Evolutionary conservation across 176 grass and related monocot species (phyloP).

Genomic region (Aegilops bicornis): DNA sequence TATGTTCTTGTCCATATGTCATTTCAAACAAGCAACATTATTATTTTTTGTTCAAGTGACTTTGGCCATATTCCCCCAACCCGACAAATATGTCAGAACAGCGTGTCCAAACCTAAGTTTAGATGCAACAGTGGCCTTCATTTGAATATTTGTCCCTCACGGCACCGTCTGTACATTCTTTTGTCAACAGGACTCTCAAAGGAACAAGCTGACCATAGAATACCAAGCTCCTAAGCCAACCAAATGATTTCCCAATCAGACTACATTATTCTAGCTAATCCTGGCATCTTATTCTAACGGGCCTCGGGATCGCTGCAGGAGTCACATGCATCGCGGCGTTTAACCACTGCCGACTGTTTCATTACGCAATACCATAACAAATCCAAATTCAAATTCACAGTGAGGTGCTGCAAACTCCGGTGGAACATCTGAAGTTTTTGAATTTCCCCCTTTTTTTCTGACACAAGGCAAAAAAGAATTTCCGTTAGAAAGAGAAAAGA

Average conservation of each 20-base stretch:
- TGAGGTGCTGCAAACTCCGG: not conserved
- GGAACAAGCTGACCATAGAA: conserved; percentile 24
- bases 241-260: conserved; percentile 11
- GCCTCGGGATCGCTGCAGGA: conserved; percentile 42
- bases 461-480: too few relatives aligned
- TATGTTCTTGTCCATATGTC: not conserved
- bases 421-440: not conserved
- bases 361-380: not conserved
- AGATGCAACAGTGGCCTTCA: conserved; percentile 23
- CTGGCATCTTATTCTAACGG: conserved; percentile 23
- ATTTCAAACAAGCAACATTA: not conserved
- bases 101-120: conserved; percentile 35
- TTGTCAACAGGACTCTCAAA: conserved; percentile 43
- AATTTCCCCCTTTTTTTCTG: not conserved
- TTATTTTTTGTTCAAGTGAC: conserved; percentile 8
- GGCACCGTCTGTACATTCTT: conserved; percentile 22
- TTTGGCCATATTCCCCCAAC: not conserved
- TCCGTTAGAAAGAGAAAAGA: not conserved
- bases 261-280: conserved; percentile 34
- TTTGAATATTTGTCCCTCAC: conserved; percentile 53
- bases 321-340: conserved; percentile 34
- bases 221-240: conserved; percentile 24
- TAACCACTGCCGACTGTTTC: conserved; percentile 19
- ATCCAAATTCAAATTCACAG: not conserved
- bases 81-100: not conserved